Conservation (phyloP, 2,329 filamentous ascomycete species). For the Lomentospora prolificans region DNA sequence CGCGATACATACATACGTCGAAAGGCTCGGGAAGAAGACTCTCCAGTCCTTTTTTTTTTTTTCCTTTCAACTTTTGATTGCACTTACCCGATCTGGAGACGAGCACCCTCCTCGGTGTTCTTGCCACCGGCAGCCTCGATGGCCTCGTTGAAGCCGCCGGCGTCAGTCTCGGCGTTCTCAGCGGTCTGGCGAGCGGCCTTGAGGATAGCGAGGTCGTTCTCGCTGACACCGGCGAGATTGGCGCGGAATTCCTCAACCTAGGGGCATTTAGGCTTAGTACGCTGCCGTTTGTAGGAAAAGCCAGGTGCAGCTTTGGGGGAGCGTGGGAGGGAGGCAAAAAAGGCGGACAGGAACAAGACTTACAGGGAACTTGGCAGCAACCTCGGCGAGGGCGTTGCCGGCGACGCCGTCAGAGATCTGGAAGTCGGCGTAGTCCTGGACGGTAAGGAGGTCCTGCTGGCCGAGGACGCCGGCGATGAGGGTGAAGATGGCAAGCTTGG, state of each 20-base stretch:
- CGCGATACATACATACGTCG: background rate
- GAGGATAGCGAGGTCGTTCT: slow-evolving; percentile 39
- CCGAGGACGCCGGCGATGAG: slow-evolving; percentile 21
- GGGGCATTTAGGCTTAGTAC: background rate
- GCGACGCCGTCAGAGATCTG: slow-evolving; percentile 40
- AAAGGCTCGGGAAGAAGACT: background rate
- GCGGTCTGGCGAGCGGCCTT: slow-evolving; percentile 37
- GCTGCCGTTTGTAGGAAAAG: no score
- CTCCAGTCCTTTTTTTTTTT: no score
- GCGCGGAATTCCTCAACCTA: slow-evolving; percentile 25
- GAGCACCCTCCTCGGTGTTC: slow-evolving; percentile 27
- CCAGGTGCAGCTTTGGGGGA: no score
- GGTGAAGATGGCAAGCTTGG: slow-evolving; percentile 25
- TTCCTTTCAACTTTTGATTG: no score
- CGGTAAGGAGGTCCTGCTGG: slow-evolving; percentile 19
- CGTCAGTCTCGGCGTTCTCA: slow-evolving; percentile 41
- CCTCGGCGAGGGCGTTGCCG: slow-evolving; percentile 43
- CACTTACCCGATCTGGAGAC: slow-evolving; percentile 31
- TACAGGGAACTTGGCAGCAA: slow-evolving; percentile 44
- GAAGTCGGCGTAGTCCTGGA: slow-evolving; percentile 28
- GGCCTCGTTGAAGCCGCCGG: slow-evolving; percentile 40
- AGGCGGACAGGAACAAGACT: slow-evolving; percentile 7
- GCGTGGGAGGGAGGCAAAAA: background rate
- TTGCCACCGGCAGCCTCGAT: slow-evolving; percentile 32
- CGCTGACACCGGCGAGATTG: slow-evolving; percentile 35